phyloP scores from a whole-genome alignment of 1,284 basidiomycete species.

The Phellopilus nigrolimitatus region DNA sequence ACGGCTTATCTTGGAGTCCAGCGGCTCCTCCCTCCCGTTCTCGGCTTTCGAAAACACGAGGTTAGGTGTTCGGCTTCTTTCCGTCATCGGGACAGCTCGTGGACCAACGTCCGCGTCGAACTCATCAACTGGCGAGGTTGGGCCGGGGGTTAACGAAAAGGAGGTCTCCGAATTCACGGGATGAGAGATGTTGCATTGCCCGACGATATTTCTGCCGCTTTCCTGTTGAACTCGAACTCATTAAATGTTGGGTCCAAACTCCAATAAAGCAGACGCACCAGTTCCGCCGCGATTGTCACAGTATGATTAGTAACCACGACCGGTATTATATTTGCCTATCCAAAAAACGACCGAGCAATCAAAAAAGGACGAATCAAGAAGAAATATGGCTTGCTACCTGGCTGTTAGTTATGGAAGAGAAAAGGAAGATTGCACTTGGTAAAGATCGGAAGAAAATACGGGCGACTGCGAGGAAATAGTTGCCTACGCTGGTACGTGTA shows the following conservation, averaged over 20 bases:
- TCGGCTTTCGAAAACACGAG: constrained; percentile 62
- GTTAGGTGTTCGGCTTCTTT: constrained; percentile 55
- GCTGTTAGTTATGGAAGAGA: constrained; percentile 87
- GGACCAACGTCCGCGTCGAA: constrained; percentile 41
- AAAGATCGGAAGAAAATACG: constrained; percentile 85
- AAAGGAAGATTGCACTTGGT: constrained; percentile 93
- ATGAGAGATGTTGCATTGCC: constrained; percentile 97
- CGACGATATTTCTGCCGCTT: constrained; percentile 77
- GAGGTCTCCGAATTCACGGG: constrained; percentile 49
- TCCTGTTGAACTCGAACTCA: constrained; percentile 41
- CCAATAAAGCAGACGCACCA: constrained; percentile 47
- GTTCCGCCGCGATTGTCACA: constrained; percentile 93
- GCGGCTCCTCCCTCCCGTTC: constrained; percentile 10
- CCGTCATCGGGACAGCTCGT: constrained; percentile 64
- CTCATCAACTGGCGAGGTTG: constrained; percentile 41
- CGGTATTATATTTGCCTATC: constrained; percentile 76
- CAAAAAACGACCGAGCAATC: neutral
- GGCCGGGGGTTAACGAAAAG: constrained; percentile 32
- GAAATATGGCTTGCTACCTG: constrained; percentile 31
- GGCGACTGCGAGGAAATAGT: constrained; percentile 85
- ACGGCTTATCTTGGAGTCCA: constrained; percentile 19
- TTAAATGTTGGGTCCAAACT: constrained; percentile 10
- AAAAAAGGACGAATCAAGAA: neutral
- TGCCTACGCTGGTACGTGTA: constrained; percentile 64
- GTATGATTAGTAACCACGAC: constrained; percentile 94